phyloP scores from a whole-genome alignment of 805 yeast genomes.

The Ogataea nakhonphanomensis region DNA sequence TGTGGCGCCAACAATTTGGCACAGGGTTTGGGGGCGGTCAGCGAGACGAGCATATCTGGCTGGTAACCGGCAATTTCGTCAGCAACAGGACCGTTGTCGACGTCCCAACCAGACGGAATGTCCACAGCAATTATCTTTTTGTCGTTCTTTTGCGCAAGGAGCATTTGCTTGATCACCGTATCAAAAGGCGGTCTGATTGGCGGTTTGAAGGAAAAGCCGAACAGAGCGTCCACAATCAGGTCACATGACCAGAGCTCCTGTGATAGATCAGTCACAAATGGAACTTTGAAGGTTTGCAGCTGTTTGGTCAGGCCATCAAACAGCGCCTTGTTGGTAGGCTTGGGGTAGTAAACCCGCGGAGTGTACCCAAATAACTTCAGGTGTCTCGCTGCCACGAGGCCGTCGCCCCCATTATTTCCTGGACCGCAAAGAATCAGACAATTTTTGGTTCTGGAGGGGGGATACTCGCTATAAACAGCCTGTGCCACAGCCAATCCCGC shows the following conservation, averaged over 20 bases:
- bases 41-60: constrained; percentile 70
- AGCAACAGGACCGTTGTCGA: constrained; percentile 72
- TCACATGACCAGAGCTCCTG: constrained; percentile 36
- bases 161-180: constrained; percentile 40
- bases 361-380: constrained; percentile 72
- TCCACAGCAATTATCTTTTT: constrained; percentile 78
- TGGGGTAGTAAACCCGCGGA: constrained; percentile 81
- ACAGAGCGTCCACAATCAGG: constrained; percentile 73
- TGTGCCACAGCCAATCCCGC: constrained; percentile 96
- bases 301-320: constrained; percentile 64
- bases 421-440: constrained; percentile 86
- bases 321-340: constrained; percentile 51
- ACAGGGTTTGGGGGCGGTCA: constrained; percentile 95
- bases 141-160: constrained; percentile 24
- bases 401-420: constrained; percentile 97
- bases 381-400: constrained; percentile 93
- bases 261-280: constrained; percentile 41
- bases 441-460: constrained; percentile 41
- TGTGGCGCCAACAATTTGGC: constrained; percentile 46
- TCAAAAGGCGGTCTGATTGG: constrained; percentile 81
- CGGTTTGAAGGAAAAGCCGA: constrained; percentile 92
- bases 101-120: constrained; percentile 97
- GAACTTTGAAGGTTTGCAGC: constrained; percentile 59
- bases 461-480: constrained; percentile 67
- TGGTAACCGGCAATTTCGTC: constrained; percentile 33